These are phyloP conservation scores for Crotalaria pallida DNA, from an alignment of 306 rosid genomes.

Conservation along the genomic window DNA sequence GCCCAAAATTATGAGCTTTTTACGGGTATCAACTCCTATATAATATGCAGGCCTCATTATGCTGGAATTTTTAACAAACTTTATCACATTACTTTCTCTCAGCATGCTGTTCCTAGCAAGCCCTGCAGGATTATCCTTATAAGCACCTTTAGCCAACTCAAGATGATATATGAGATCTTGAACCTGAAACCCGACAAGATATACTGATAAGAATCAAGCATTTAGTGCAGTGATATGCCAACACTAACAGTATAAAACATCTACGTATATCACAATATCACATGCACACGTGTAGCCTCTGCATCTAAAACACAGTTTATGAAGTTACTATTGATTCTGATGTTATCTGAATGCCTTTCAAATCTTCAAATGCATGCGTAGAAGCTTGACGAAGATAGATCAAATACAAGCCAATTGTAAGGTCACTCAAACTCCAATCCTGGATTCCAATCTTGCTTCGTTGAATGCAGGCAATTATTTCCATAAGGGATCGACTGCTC, in stretches of 20 bases:
- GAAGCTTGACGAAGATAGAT: constrained; percentile 92
- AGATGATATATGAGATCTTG: constrained; percentile 78
- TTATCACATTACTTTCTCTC: constrained; percentile 74
- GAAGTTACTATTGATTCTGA: constrained; percentile 68
- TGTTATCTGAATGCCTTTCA: constrained; percentile 61
- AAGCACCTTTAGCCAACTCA: constrained; percentile 82
- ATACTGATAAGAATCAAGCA: constrained; percentile 24
- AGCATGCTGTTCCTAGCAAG: constrained; percentile 86
- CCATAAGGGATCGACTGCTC: constrained; percentile 57
- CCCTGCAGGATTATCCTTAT: constrained; percentile 50
- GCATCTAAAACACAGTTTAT: constrained; percentile 21
- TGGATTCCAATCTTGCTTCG: constrained; percentile 76
- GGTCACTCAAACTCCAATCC: constrained; percentile 97
- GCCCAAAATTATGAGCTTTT: constrained; percentile 74
- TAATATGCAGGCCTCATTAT: constrained; percentile 94
- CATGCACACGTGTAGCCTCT: constrained; percentile 7
- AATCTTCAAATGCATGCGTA: constrained; percentile 50
- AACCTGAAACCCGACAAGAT: constrained; percentile 55
- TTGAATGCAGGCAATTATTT: constrained; percentile 74
- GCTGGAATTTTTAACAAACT: constrained; percentile 69
- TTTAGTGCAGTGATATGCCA: background rate
- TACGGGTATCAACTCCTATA: constrained; percentile 71
- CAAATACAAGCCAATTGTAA: constrained; percentile 81
- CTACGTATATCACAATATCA: constrained; percentile 2
- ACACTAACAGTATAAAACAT: constrained; percentile 8